Percentiles rank a stretch among this genome's conserved stretches.
These are phyloP conservation scores for Puccinia hordei DNA, from an alignment of 1,284 basidiomycete species.

Conservation along the genomic window DNA sequence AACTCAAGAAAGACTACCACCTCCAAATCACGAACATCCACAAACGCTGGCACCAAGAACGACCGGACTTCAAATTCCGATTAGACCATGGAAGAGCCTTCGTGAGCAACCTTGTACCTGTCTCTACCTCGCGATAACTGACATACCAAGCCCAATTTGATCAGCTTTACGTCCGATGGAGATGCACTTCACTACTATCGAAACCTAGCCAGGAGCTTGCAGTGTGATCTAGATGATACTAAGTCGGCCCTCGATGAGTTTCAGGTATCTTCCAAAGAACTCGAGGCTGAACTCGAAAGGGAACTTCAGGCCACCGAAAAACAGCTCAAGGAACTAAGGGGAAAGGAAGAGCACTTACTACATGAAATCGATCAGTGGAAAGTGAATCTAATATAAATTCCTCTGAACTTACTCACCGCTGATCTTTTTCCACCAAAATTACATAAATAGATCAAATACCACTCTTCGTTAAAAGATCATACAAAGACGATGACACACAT, in stretches of 20 bases:
- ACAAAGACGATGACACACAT: constrained; percentile 81
- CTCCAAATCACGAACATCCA: background rate
- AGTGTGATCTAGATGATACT: constrained; percentile 47
- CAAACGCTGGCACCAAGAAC: background rate
- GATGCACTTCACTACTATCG: constrained; percentile 42
- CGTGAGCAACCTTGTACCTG: background rate
- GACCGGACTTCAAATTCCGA: background rate
- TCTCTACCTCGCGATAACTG: background rate
- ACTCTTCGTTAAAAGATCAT: constrained; percentile 82
- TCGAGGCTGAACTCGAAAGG: constrained; percentile 87
- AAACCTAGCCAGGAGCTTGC: constrained; percentile 38
- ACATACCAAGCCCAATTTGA: too few species aligned
- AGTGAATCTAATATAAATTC: constrained; percentile 62
- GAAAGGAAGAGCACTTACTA: constrained; percentile 74
- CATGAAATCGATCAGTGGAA: constrained; percentile 88
- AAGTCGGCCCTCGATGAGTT: constrained; percentile 69
- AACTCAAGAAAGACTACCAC: too few species aligned
- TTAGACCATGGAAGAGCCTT: background rate
- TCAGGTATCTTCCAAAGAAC: constrained; percentile 82
- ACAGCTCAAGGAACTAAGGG: constrained; percentile 75
- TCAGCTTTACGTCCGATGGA: constrained; percentile 28
- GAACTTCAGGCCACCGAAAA: constrained; percentile 85
- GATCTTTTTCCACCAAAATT: constrained; percentile 46
- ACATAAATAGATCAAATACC: constrained; percentile 76
- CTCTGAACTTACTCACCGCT: constrained; percentile 36